Evolutionary conservation across 202 grass and related monocot genomes (phyloP).

Genomic region (Setaria viridis): DNA sequence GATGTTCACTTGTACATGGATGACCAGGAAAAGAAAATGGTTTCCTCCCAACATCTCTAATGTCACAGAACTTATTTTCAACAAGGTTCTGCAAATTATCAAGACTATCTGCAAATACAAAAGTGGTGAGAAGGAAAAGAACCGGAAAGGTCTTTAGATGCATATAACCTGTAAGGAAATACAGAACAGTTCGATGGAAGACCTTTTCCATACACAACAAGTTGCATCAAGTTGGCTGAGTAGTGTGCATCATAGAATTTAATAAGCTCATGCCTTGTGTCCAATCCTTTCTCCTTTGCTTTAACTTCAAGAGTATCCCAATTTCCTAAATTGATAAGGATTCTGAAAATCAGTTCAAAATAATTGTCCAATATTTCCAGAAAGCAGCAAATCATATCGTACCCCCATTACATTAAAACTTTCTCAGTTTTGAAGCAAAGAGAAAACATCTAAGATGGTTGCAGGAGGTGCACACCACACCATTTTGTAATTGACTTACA

Average conservation of each 20-base stretch:
- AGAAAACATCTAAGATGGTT: conserved; percentile 20
- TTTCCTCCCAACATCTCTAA: conserved; percentile 68
- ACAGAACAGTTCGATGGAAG: conserved; percentile 20
- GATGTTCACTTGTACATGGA: conserved; percentile 84
- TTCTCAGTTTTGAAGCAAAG: conserved; percentile 16
- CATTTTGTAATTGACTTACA: not conserved
- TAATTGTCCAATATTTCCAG: conserved; percentile 25
- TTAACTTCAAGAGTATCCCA: conserved; percentile 91
- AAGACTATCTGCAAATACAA: conserved; percentile 70
- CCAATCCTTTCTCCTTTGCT: conserved; percentile 90
- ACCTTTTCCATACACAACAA: conserved; percentile 98
- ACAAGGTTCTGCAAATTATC: conserved; percentile 85
- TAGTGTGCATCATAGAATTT: conserved; percentile 96
- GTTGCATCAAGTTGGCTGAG: conserved; percentile 98
- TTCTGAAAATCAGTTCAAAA: conserved; percentile 33
- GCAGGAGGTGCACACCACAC: not conserved
- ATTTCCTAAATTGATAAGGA: conserved; percentile 70
- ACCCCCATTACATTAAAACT: conserved; percentile 30
- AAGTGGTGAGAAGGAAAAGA: conserved; percentile 3
- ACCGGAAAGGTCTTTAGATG: not conserved
- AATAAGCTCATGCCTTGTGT: conserved; percentile 88
- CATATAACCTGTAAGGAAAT: conserved; percentile 38
- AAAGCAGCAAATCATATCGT: conserved; percentile 33
- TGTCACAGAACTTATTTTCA: conserved; percentile 73
- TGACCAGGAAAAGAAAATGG: conserved; percentile 77